phyloP scores from a whole-genome alignment of 1,139 yeast genomes.

The Hansenula lynferdii region DNA sequence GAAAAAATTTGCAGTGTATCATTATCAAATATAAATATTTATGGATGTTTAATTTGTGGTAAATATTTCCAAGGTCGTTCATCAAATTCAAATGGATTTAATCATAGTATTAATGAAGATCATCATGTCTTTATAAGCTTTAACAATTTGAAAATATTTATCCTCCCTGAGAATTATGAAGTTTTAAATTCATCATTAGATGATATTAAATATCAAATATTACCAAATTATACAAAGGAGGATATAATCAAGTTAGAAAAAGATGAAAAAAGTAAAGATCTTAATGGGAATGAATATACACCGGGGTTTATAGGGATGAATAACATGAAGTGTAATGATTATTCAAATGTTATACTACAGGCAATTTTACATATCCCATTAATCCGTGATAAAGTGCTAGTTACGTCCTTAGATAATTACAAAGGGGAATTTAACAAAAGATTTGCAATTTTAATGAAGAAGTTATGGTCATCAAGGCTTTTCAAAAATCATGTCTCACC shows the following conservation, averaged over 20 bases:
- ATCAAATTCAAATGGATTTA: slow-evolving; percentile 56
- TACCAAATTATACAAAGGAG: slow-evolving; percentile 42
- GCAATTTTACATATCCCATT: slow-evolving; percentile 48
- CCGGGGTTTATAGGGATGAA: slow-evolving; percentile 69
- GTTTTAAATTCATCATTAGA: slow-evolving; percentile 32
- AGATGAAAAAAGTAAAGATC: slow-evolving; percentile 29
- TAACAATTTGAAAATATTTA: slow-evolving; percentile 41
- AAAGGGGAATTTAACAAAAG: slow-evolving; percentile 28
- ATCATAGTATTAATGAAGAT: slow-evolving; percentile 55
- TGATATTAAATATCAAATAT: slow-evolving; percentile 48
- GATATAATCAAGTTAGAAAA: slow-evolving; percentile 30
- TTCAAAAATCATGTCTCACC: slow-evolving; percentile 64
- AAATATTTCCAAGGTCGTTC: slow-evolving; percentile 69
- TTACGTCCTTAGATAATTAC: slow-evolving; percentile 21
- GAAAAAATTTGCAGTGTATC: slow-evolving; percentile 65
- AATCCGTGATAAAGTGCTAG: slow-evolving; percentile 47
- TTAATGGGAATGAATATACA: slow-evolving; percentile 39
- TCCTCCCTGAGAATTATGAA: slow-evolving; percentile 50
- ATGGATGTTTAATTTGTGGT: slow-evolving; percentile 74
- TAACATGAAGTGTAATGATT: slow-evolving; percentile 45
- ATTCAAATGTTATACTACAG: slow-evolving; percentile 55
- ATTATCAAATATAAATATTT: slow-evolving; percentile 54
- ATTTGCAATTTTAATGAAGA: slow-evolving; percentile 45
- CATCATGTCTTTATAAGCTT: slow-evolving; percentile 65
- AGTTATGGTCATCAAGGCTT: slow-evolving; percentile 58